Evolutionary conservation across 2,329 filamentous ascomycete genomes (phyloP).

Genomic region (Aspergillus sp.): DNA sequence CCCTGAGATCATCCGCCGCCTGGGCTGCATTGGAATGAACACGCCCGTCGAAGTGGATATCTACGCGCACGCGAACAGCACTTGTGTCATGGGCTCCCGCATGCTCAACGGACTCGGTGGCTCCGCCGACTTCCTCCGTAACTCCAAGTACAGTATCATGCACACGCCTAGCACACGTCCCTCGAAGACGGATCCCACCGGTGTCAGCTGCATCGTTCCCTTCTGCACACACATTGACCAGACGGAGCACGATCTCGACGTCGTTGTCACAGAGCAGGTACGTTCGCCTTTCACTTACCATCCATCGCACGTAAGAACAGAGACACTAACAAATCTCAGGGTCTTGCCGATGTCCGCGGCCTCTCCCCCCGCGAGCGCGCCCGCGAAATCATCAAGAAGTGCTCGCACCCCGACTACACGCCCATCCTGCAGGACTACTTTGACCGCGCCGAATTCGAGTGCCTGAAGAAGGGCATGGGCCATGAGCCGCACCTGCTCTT

Average conservation of each 20-base stretch:
- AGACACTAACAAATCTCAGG: constrained; percentile 51
- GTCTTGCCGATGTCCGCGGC: constrained; percentile 83
- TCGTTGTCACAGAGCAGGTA: constrained; percentile 74
- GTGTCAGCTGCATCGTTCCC: constrained; percentile 86
- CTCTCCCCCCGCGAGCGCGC: constrained; percentile 79
- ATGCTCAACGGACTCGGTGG: constrained; percentile 88
- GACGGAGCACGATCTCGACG: constrained; percentile 89
- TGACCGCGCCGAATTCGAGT: constrained; percentile 84
- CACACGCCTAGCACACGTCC: constrained; percentile 84
- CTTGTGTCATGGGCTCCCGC: constrained; percentile 83
- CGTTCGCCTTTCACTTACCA: not conserved
- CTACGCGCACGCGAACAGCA: constrained; percentile 90
- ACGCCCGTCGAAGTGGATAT: constrained; percentile 93
- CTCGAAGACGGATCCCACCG: constrained; percentile 79
- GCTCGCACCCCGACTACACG: constrained; percentile 81
- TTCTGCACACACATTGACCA: constrained; percentile 93
- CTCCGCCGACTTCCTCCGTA: constrained; percentile 79
- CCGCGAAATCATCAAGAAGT: constrained; percentile 83
- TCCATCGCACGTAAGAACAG: not conserved
- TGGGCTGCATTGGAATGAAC: constrained; percentile 93
- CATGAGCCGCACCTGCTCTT: constrained; percentile 88
- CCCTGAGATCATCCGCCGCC: constrained; percentile 84
- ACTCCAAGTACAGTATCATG: constrained; percentile 87
- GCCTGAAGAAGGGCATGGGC: constrained; percentile 82
- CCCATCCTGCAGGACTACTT: constrained; percentile 83